These are phyloP conservation scores for Nakazawaea ishiwadae DNA, from an alignment of 805 yeast species.

Conservation along the genomic window DNA sequence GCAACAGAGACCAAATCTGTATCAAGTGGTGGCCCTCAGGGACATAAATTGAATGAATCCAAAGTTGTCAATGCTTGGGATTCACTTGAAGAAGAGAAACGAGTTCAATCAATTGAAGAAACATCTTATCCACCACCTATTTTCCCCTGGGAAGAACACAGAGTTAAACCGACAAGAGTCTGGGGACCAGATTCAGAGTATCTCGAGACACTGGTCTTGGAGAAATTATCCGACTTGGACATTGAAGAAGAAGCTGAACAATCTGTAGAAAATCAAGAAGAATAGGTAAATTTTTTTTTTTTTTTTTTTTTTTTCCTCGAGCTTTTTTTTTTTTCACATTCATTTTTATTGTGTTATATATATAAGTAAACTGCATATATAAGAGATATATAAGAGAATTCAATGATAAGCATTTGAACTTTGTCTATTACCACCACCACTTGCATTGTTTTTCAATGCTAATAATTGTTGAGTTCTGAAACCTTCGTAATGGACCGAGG, in stretches of 20 bases:
- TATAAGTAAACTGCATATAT: background rate
- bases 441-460: slow-evolving; percentile 88
- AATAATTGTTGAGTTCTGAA: slow-evolving; percentile 92
- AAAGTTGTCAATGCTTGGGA: slow-evolving; percentile 20
- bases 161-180: slow-evolving; percentile 7
- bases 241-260: slow-evolving; percentile 15
- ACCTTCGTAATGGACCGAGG: slow-evolving; percentile 82
- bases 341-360: no score
- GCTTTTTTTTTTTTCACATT: background rate
- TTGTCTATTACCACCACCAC: slow-evolving; percentile 33
- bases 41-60: slow-evolving; percentile 24
- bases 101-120: background rate
- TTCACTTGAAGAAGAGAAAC: background rate
- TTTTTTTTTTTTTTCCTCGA: background rate
- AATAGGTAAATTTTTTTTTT: background rate
- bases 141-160: slow-evolving; percentile 31
- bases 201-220: slow-evolving; percentile 1
- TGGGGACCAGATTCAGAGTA: slow-evolving; percentile 6
- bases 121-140: slow-evolving; percentile 24
- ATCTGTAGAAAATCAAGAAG: background rate
- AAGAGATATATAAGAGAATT: no score
- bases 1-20: background rate
- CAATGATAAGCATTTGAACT: slow-evolving; percentile 16
- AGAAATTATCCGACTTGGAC: slow-evolving; percentile 16
- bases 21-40: slow-evolving; percentile 24